Conservation (phyloP, 208 protist species). For the Trichomonas gallinae region DNA sequence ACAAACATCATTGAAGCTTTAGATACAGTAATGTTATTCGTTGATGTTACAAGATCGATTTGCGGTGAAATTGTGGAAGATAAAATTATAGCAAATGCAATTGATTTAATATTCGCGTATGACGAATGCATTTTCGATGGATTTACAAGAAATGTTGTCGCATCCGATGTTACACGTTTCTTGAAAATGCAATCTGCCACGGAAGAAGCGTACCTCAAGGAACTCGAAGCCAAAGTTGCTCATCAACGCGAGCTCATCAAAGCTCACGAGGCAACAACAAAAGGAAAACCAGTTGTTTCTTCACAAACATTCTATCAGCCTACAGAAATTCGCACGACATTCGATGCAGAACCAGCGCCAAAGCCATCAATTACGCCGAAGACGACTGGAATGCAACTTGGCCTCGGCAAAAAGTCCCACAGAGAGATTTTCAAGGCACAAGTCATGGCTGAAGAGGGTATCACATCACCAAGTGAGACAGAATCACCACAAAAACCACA, state of each 20-base stretch:
- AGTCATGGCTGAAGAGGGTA: background rate
- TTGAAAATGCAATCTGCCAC: background rate
- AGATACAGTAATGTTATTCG: background rate
- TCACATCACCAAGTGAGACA: background rate
- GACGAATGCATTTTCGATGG: conserved; percentile 21
- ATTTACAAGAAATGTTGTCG: background rate
- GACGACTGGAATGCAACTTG: background rate
- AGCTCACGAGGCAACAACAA: background rate
- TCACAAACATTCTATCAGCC: background rate
- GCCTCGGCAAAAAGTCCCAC: background rate
- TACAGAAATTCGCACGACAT: background rate
- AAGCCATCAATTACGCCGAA: background rate
- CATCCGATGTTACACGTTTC: background rate
- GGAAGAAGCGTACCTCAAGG: background rate
- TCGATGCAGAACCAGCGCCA: background rate
- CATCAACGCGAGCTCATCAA: background rate
- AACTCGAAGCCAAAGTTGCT: background rate
- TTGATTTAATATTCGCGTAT: conserved; percentile 21
- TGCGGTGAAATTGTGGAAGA: background rate
- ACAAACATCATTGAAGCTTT: background rate
- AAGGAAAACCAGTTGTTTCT: background rate
- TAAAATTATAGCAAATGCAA: background rate
- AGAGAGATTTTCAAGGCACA: background rate
- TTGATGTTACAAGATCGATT: background rate
- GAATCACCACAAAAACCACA: background rate